phyloP scores from a whole-genome alignment of 257 asterid genomes.

The Paraleonurus japonicus region DNA sequence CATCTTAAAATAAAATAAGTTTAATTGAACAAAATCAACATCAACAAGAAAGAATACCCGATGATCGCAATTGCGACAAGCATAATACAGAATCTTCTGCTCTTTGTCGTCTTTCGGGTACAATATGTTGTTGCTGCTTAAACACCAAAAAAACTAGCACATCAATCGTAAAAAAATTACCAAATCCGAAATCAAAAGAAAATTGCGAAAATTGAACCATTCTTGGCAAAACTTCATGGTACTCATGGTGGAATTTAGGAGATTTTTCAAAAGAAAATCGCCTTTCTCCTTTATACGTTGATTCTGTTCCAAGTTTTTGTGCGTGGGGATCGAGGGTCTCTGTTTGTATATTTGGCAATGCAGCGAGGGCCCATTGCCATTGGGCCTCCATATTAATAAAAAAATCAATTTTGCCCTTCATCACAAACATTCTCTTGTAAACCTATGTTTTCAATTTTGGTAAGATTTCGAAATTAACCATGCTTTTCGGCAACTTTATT shows the following conservation, averaged over 20 bases:
- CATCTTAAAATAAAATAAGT: neutral
- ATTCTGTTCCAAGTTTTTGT: neutral
- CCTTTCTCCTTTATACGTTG: neutral
- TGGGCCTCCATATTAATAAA: no score
- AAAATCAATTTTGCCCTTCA: no score
- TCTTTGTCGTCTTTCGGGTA: slow-evolving; percentile 83
- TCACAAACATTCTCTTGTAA: no score
- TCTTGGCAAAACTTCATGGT: slow-evolving; percentile 98
- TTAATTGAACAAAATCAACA: neutral
- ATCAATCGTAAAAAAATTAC: neutral
- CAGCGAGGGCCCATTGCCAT: no score
- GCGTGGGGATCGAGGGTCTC: neutral
- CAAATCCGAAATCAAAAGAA: neutral
- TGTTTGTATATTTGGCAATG: neutral
- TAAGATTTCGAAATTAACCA: no score
- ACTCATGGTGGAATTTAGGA: slow-evolving; percentile 60
- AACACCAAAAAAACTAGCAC: neutral
- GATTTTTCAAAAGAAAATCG: neutral
- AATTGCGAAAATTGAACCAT: slow-evolving; percentile 45
- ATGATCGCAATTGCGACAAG: slow-evolving; percentile 90
- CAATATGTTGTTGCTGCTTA: slow-evolving; percentile 65
- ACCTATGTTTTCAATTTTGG: no score
- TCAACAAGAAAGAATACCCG: slow-evolving; percentile 40
- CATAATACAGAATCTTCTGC: slow-evolving; percentile 74
- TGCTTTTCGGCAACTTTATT: no score